These are phyloP conservation scores for Phialophora verrucosa DNA, from an alignment of 2,329 filamentous ascomycete species.

Conservation along the genomic window DNA sequence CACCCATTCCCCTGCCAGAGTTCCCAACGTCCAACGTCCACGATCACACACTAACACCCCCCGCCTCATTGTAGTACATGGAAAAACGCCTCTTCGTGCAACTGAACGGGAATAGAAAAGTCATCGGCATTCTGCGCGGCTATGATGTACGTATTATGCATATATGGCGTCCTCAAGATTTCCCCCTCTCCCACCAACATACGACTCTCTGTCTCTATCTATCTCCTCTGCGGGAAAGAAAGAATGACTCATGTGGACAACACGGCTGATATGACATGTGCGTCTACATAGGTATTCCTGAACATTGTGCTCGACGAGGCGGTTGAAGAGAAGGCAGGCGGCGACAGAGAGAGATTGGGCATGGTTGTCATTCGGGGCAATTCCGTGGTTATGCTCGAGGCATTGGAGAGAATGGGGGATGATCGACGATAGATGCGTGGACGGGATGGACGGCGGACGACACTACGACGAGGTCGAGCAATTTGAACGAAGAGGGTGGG, in stretches of 20 bases:
- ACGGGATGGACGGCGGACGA: too few species aligned
- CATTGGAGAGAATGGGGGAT: constrained; percentile 39
- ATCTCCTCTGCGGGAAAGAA: background rate
- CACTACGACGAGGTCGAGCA: background rate
- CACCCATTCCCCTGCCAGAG: constrained; percentile 22
- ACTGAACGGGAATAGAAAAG: constrained; percentile 95
- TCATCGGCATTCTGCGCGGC: constrained; percentile 89
- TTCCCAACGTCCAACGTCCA: constrained; percentile 28
- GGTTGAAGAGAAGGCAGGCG: constrained; percentile 89
- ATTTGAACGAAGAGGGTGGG: background rate
- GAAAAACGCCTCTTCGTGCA: constrained; percentile 99
- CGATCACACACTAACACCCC: background rate
- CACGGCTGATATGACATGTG: background rate
- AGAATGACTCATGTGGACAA: background rate
- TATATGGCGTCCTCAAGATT: background rate
- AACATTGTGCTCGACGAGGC: constrained; percentile 98
- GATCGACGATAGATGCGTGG: constrained; percentile 28
- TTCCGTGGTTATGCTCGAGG: constrained; percentile 96
- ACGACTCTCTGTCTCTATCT: background rate
- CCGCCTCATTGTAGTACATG: constrained; percentile 72
- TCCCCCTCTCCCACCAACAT: background rate
- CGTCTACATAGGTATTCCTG: constrained; percentile 76
- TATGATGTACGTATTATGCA: constrained; percentile 77
- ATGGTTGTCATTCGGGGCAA: constrained; percentile 98
- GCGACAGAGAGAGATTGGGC: constrained; percentile 86